Evolutionary conservation across 2,329 filamentous ascomycete species (phyloP).

Genomic region (Cytospora schulzeri): DNA sequence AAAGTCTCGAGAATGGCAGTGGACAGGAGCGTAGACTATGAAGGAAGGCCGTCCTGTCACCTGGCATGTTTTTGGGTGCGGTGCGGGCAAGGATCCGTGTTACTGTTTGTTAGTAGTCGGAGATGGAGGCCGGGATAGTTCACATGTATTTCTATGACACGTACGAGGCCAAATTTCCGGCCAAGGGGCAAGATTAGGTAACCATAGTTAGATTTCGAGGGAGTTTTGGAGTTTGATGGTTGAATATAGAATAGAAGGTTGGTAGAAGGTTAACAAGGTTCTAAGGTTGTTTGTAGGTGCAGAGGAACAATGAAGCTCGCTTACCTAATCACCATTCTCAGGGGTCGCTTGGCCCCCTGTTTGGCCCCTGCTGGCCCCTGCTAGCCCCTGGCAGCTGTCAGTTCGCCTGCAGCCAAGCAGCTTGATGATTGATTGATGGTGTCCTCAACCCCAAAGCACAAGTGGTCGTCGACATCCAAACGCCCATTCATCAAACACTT

Average conservation of each 20-base stretch:
- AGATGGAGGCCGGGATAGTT: too few species aligned
- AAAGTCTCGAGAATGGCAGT: not conserved
- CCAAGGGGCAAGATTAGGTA: too few species aligned
- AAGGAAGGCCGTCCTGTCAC: not conserved
- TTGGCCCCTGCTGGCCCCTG: not conserved
- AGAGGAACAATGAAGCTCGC: too few species aligned
- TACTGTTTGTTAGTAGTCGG: too few species aligned
- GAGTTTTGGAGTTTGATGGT: too few species aligned
- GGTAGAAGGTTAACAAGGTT: too few species aligned
- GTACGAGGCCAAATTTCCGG: too few species aligned
- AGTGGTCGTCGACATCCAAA: not conserved
- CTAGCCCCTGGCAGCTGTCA: not conserved
- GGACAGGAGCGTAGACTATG: not conserved
- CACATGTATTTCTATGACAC: too few species aligned
- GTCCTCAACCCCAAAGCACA: constrained; percentile 14
- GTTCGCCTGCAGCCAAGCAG: constrained; percentile 2
- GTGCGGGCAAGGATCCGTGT: not conserved
- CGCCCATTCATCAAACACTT: not conserved
- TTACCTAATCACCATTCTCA: not conserved
- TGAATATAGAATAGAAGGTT: too few species aligned
- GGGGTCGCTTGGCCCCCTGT: not conserved
- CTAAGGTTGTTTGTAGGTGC: not conserved
- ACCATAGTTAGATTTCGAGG: too few species aligned
- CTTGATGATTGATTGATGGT: constrained; percentile 21
- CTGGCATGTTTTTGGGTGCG: not conserved